Conservation (phyloP, 495 filamentous ascomycete genomes). For the Lasiosphaeria hispida region DNA sequence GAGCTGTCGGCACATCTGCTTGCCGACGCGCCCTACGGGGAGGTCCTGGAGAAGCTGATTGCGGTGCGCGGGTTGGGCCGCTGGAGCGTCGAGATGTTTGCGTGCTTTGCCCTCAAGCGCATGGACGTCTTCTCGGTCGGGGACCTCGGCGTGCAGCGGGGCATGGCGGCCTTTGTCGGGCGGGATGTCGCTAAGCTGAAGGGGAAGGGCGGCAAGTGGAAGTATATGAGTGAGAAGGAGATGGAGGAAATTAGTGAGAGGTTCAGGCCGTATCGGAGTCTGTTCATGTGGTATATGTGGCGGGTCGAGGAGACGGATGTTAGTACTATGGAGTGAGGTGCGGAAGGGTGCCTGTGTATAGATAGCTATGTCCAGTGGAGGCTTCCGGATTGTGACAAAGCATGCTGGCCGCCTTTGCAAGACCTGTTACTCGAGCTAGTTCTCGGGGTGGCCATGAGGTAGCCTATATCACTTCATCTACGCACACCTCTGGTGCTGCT, state of each 20-base stretch:
- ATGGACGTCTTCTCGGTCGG: slow-evolving; percentile 92
- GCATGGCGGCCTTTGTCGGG: slow-evolving; percentile 86
- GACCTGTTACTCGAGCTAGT: too few species aligned
- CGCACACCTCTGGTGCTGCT: too few species aligned
- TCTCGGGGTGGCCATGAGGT: too few species aligned
- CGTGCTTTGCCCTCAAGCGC: slow-evolving; percentile 84
- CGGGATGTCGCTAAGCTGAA: slow-evolving; percentile 82
- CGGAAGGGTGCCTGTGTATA: background rate
- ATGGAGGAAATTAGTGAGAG: slow-evolving; percentile 79
- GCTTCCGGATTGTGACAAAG: too few species aligned
- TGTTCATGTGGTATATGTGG: slow-evolving; percentile 86
- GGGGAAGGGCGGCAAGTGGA: slow-evolving; percentile 85
- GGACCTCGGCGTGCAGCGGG: slow-evolving; percentile 91
- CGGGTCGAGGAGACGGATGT: slow-evolving; percentile 73
- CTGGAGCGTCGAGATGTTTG: slow-evolving; percentile 98
- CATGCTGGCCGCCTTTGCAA: too few species aligned
- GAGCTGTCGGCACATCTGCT: slow-evolving; percentile 75
- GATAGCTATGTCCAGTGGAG: too few species aligned
- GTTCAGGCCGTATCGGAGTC: slow-evolving; percentile 78
- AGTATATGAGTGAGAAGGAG: slow-evolving; percentile 92
- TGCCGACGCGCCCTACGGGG: slow-evolving; percentile 75
- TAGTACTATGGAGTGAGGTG: slow-evolving; percentile 53
- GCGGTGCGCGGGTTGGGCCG: slow-evolving; percentile 81
- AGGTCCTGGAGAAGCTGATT: slow-evolving; percentile 75
- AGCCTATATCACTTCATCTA: too few species aligned